Percentiles rank a stretch among this genome's conserved stretches.
Evolutionary conservation across 768 basidiomycete genomes (phyloP).

Genomic region (Steccherinum ochraceum): DNA sequence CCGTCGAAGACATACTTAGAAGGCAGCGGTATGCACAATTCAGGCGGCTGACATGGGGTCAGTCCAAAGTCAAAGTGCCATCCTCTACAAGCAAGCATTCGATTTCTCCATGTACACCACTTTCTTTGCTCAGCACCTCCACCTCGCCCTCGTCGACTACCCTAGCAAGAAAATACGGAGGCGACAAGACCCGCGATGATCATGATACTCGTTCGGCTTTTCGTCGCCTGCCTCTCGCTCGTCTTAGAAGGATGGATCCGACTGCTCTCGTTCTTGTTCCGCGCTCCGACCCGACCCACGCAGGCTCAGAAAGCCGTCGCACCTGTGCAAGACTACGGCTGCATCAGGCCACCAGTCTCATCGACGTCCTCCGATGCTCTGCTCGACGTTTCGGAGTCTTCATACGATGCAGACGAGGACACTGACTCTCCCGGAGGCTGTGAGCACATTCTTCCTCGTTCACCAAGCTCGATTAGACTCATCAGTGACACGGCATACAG

Average conservation of each 20-base stretch:
- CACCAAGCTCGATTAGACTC: not conserved
- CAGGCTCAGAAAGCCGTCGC: not conserved
- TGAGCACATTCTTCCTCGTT: not conserved
- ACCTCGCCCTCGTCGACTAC: too few relatives aligned
- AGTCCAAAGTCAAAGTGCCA: not conserved
- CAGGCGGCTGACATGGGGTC: not conserved
- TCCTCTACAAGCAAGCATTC: not conserved
- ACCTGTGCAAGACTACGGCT: not conserved
- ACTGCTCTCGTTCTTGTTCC: not conserved
- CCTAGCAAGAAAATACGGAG: too few relatives aligned
- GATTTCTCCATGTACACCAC: not conserved
- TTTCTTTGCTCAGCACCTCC: not conserved
- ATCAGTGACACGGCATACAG: not conserved
- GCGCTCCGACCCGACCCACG: not conserved
- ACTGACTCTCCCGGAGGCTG: not conserved
- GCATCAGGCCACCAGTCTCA: not conserved
- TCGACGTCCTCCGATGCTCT: not conserved
- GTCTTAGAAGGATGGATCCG: not conserved
- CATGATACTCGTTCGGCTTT: not conserved
- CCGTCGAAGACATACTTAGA: too few relatives aligned
- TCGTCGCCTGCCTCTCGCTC: not conserved
- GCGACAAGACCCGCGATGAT: too few relatives aligned
- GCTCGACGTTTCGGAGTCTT: not conserved
- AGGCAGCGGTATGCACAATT: too few relatives aligned
- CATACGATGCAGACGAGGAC: not conserved